Base-by-base conservation (phyloP, 495 filamentous ascomycete species). In the Xylaria palmicola region DNA sequence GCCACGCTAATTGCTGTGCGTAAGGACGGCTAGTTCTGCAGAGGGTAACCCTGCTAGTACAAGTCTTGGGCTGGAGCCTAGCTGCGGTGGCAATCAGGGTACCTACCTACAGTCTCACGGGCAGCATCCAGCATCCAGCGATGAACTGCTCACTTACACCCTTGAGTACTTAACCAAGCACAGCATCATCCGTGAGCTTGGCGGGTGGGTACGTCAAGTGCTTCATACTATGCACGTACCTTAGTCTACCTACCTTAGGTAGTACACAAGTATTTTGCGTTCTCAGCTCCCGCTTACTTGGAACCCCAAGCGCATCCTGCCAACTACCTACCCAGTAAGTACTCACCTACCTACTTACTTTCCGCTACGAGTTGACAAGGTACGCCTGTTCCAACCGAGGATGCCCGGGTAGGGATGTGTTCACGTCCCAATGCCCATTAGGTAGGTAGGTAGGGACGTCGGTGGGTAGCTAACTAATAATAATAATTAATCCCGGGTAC, bases 21-120 rank as follows among this genome's bases (percentile, higher is more conserved):
- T 51, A 13, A 51, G 17, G 48, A 34, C 48, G 6, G n/a, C 48
- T 51, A 51, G 48, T 29, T 34, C 48, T 36, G 48, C 48, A 51
- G 48, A 12, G 34, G 48, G 48, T 34, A 22, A n/a, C 48, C 48
- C 10, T 22, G 22, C 22, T 36, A 51, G 45, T 48, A 48, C 45
- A 29, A n/a, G 45, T 24, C 47, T 27, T 19, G n/a, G 47, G 47
- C 22, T 20, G 48, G 48, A 7, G 29, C 22, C n/a, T 9, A 27
- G 24, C 22, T 15, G 13, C 20, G 12, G 3, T 30, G 6, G 32
- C 32, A n/a, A n/a, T 36, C 32, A 6, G 32, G 32, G 32, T 13
- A 6, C 32, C 32, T 36, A 13, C 32, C 32, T 36, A 13, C 32
- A 36, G 32, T n/a, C n/a, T n/a, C n/a, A n/a, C n/a, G n/a, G n/a